phyloP scores from a whole-genome alignment of 495 filamentous ascomycete species.

The Penicillium mononematosum region DNA sequence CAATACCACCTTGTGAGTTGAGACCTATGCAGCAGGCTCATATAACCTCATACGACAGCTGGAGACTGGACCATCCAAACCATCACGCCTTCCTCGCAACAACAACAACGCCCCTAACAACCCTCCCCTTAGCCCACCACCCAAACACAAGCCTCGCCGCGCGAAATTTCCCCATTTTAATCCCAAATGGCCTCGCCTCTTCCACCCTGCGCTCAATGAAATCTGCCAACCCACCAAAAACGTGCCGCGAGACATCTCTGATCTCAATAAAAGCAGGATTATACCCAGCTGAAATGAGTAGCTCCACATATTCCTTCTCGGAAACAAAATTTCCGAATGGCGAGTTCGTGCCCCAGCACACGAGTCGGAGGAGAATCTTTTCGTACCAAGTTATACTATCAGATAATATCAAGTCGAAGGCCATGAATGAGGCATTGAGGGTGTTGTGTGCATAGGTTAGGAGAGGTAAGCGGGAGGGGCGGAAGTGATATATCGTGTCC shows the following conservation, averaged over 20 bases:
- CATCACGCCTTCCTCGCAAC: conserved; percentile 34
- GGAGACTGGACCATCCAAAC: neutral
- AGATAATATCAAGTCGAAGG: conserved; percentile 37
- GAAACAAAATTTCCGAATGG: conserved; percentile 49
- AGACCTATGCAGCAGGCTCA: neutral
- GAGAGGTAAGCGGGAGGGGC: conserved; percentile 43
- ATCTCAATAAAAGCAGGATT: conserved; percentile 35
- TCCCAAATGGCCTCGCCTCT: conserved; percentile 33
- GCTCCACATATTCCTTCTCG: conserved; percentile 54
- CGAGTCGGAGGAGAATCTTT: conserved; percentile 27
- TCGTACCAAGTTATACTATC: conserved; percentile 22
- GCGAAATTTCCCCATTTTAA: conserved; percentile 39
- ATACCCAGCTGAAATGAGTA: conserved; percentile 47
- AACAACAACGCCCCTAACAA: conserved; percentile 46
- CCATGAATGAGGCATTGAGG: conserved; percentile 46
- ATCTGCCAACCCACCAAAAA: conserved; percentile 39
- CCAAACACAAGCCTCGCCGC: conserved; percentile 38
- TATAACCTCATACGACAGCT: neutral
- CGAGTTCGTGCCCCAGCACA: conserved; percentile 34
- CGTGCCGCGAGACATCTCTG: conserved; percentile 44
- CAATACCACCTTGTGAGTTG: neutral
- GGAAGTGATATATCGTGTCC: conserved; percentile 52
- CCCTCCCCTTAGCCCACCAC: conserved; percentile 46
- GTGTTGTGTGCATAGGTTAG: conserved; percentile 32
- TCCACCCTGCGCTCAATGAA: conserved; percentile 35